Conservation (phyloP, 441 rosid genomes). For the Pelargonium cotyledonis region DNA sequence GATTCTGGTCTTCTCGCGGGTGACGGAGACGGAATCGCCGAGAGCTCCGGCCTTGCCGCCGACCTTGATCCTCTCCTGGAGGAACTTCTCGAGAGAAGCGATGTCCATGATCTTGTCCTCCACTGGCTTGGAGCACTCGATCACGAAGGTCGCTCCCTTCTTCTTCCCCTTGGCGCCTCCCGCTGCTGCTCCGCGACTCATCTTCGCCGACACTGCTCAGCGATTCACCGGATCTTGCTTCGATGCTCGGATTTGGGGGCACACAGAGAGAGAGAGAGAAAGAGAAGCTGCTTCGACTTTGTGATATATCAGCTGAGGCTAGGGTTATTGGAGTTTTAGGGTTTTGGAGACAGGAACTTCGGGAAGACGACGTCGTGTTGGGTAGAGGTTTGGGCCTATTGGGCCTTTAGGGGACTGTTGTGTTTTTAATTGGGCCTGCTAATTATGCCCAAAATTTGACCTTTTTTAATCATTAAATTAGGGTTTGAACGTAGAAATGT, state of each 20-base stretch:
- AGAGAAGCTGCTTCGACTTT: neutral
- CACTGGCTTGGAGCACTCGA: constrained; percentile 83
- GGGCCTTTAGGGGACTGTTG: neutral
- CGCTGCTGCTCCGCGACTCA: constrained; percentile 52
- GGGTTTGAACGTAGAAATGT: no score
- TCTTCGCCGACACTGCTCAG: constrained; percentile 23
- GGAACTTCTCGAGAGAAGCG: constrained; percentile 53
- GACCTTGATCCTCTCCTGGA: constrained; percentile 43
- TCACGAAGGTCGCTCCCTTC: constrained; percentile 58
- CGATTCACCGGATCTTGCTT: constrained; percentile 1
- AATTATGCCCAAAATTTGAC: no score
- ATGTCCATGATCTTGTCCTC: constrained; percentile 54
- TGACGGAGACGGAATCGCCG: constrained; percentile 51
- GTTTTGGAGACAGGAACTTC: neutral
- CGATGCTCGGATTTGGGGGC: neutral
- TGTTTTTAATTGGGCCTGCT: no score
- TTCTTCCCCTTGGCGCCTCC: constrained; percentile 59
- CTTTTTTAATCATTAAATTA: no score
- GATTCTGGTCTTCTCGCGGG: constrained; percentile 54
- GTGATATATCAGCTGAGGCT: neutral
- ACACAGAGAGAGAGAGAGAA: neutral
- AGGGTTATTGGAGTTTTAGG: neutral
- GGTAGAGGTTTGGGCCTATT: neutral
- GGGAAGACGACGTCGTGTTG: neutral
- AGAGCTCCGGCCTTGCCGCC: constrained; percentile 83